Percentiles rank a stretch among this genome's conserved stretches.
phyloP scores from a whole-genome alignment of 1,139 yeast genomes.

The Hansenula lynferdii region DNA sequence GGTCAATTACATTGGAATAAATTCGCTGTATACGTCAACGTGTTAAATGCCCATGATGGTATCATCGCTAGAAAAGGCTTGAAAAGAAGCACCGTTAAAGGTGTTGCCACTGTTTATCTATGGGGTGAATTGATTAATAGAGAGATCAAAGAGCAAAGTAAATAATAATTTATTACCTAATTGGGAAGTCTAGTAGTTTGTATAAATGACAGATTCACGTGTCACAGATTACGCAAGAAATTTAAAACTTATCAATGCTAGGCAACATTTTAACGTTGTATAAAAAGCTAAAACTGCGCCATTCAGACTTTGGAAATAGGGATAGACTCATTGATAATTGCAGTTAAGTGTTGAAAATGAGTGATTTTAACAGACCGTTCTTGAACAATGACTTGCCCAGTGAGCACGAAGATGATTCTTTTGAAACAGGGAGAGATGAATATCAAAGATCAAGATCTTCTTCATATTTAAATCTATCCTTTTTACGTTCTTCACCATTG shows the following conservation, averaged over 20 bases:
- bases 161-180: not conserved
- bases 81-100: slow-evolving; percentile 42
- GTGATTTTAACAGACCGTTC: slow-evolving; percentile 6
- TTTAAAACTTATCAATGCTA: too few relatives aligned
- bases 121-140: slow-evolving; percentile 44
- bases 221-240: not conserved
- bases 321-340: too few relatives aligned
- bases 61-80: slow-evolving; percentile 67
- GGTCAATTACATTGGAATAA: slow-evolving; percentile 60
- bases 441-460: not conserved
- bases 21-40: slow-evolving; percentile 58
- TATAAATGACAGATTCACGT: not conserved
- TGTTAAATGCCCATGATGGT: slow-evolving; percentile 70
- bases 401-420: slow-evolving; percentile 9
- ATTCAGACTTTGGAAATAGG: too few relatives aligned
- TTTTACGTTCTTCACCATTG: not conserved
- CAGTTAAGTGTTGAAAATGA: slow-evolving; percentile 2
- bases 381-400: slow-evolving; percentile 7
- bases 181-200: not conserved
- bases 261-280: too few relatives aligned
- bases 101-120: slow-evolving; percentile 47
- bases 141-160: slow-evolving; percentile 22
- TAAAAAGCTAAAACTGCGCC: too few relatives aligned
- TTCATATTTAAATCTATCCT: not conserved
- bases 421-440: slow-evolving; percentile 4